Evolutionary conservation across 257 asterid species (phyloP).

Genomic region (Rhazya stricta): DNA sequence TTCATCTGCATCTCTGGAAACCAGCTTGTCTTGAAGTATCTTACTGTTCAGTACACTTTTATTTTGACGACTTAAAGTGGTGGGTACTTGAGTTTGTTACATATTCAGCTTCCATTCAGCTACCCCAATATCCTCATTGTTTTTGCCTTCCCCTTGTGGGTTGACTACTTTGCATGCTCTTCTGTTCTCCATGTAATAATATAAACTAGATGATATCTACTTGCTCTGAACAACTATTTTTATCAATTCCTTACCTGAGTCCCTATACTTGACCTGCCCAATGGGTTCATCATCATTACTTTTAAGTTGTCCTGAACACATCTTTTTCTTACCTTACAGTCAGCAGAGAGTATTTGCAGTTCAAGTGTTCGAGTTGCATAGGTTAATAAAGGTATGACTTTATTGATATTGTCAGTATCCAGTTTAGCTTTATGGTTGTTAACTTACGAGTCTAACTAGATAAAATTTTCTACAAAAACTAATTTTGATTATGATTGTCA

Average conservation of each 20-base stretch:
- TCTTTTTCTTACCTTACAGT: conserved; percentile 33
- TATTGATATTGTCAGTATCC: not conserved
- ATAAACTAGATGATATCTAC: not conserved
- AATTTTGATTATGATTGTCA: not conserved
- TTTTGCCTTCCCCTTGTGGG: not conserved
- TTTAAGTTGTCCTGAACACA: not conserved
- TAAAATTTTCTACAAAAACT: not conserved
- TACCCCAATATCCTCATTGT: not conserved
- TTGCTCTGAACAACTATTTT: not conserved
- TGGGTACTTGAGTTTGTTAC: not conserved
- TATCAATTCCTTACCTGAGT: not conserved
- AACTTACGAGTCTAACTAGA: not conserved
- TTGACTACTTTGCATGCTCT: not conserved
- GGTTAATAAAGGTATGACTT: conserved; percentile 59
- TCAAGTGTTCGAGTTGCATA: conserved; percentile 94
- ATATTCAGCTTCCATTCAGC: not conserved
- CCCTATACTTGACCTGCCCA: not conserved
- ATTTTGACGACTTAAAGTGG: not conserved
- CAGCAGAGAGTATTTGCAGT: conserved; percentile 88
- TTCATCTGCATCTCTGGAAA: not conserved
- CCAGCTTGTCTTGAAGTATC: not conserved
- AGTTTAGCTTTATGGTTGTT: not conserved
- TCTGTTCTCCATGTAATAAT: not conserved
- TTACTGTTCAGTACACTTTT: not conserved
- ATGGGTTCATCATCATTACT: not conserved